Conservation (phyloP, 441 rosid genomes). For the Biscutella auriculata region DNA sequence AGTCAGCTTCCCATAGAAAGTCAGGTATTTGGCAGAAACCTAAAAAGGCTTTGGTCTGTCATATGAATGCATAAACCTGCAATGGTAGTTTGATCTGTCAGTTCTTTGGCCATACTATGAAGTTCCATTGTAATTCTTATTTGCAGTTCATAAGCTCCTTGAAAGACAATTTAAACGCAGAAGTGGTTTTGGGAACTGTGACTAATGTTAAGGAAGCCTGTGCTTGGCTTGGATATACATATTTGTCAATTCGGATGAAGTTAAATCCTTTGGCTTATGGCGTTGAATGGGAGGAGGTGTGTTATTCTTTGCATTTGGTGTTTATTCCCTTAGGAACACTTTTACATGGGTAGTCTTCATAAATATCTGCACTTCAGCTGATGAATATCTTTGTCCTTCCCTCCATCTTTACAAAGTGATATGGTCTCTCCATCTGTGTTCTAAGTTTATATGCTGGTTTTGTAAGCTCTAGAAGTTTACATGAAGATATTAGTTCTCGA, state of each 20-base stretch:
- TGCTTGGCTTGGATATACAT: conserved; percentile 97
- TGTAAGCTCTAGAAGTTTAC: conserved; percentile 6
- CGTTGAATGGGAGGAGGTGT: conserved; percentile 98
- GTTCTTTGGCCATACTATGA: not conserved
- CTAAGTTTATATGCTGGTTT: not conserved
- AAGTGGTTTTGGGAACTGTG: conserved; percentile 96
- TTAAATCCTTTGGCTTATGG: conserved; percentile 97
- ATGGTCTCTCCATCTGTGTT: not conserved
- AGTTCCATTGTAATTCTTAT: conserved; percentile 13
- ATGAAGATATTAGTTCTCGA: not conserved
- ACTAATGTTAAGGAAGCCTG: conserved; percentile 99
- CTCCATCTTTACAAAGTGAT: conserved; percentile 1
- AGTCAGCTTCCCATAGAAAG: conserved; percentile 98
- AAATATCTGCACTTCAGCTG: not conserved
- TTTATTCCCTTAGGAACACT: not conserved
- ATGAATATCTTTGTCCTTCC: not conserved
- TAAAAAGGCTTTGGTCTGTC: not conserved
- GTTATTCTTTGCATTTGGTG: conserved; percentile 6
- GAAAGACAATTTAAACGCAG: conserved; percentile 94
- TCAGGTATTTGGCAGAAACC: conserved; percentile 49
- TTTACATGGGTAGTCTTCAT: not conserved
- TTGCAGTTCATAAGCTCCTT: conserved; percentile 87
- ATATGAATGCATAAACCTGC: conserved; percentile 1
- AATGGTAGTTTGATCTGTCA: not conserved
- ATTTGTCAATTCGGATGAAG: conserved; percentile 94